Evolutionary conservation across 192 early-diverging fungal genomes (phyloP).

Genomic region (Thoreauomyces humboldtii): DNA sequence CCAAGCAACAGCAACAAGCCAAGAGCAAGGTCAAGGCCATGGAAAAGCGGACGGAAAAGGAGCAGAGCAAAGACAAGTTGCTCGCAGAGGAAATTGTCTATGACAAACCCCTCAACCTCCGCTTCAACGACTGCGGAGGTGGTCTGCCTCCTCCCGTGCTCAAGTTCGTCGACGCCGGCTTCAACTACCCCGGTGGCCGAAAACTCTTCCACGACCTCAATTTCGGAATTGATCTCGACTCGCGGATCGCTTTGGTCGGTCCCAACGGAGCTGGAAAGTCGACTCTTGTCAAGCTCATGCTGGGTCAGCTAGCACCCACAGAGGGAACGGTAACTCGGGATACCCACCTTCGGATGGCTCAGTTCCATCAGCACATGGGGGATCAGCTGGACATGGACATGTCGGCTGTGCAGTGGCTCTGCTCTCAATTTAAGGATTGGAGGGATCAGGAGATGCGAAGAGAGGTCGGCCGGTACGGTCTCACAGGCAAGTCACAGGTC

Average conservation of each 20-base stretch:
- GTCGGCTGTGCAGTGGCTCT: slow-evolving; percentile 64
- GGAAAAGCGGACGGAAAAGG: slow-evolving; percentile 32
- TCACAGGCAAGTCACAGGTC: slow-evolving; percentile 58
- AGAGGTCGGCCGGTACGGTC: slow-evolving; percentile 60
- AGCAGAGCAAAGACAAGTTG: slow-evolving; percentile 28
- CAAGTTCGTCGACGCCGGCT: slow-evolving; percentile 62
- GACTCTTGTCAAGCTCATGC: slow-evolving; percentile 60
- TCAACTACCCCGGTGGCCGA: slow-evolving; percentile 62
- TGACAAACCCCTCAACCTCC: slow-evolving; percentile 23
- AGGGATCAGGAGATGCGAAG: slow-evolving; percentile 67
- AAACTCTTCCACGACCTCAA: slow-evolving; percentile 54
- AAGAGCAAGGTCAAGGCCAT: slow-evolving; percentile 31
- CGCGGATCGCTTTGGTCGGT: slow-evolving; percentile 70
- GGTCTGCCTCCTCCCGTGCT: slow-evolving; percentile 63
- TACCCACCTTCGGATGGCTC: slow-evolving; percentile 70
- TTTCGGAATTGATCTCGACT: slow-evolving; percentile 59
- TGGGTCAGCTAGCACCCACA: slow-evolving; percentile 64
- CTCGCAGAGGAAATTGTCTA: slow-evolving; percentile 25
- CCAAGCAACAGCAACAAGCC: slow-evolving; percentile 38
- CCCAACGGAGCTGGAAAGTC: slow-evolving; percentile 55
- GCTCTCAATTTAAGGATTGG: slow-evolving; percentile 67
- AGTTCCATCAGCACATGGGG: slow-evolving; percentile 74
- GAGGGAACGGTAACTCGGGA: slow-evolving; percentile 65
- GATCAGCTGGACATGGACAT: slow-evolving; percentile 69
- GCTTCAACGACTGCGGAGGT: slow-evolving; percentile 54